These are phyloP conservation scores for Cardamine occulta DNA, from an alignment of 345 rosid species.

Conservation along the genomic window DNA sequence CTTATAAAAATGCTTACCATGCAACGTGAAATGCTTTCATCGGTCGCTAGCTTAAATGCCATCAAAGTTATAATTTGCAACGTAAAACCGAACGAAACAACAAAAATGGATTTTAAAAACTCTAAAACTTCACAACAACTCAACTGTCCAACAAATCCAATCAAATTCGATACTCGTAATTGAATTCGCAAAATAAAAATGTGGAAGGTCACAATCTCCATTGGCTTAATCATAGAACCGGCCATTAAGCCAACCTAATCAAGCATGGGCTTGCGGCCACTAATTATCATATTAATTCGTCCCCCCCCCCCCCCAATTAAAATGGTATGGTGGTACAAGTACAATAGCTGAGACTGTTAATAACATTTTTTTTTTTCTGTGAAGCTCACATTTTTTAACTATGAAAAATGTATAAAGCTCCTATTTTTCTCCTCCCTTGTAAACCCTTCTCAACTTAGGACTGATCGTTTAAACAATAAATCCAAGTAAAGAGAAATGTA, in stretches of 20 bases:
- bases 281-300: too few species aligned
- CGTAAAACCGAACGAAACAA: neutral
- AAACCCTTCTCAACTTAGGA: too few species aligned
- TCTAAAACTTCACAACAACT: neutral
- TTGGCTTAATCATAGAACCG: neutral
- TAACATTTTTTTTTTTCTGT: too few species aligned
- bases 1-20: neutral
- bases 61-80: neutral
- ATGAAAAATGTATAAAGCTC: too few species aligned
- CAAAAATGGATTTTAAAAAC: neutral
- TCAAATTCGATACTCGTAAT: neutral
- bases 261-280: neutral
- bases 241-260: neutral
- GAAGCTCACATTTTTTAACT: too few species aligned
- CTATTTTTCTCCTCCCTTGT: too few species aligned
- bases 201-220: neutral
- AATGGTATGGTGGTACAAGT: too few species aligned
- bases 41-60: neutral
- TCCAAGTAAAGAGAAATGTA: too few species aligned
- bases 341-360: neutral
- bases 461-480: too few species aligned
- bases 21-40: neutral
- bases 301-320: too few species aligned
- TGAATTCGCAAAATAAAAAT: neutral
- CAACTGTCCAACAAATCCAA: neutral